Evolutionary conservation across 2,329 filamentous ascomycete genomes (phyloP).

Genomic region (Ceratocystis lukuohia): DNA sequence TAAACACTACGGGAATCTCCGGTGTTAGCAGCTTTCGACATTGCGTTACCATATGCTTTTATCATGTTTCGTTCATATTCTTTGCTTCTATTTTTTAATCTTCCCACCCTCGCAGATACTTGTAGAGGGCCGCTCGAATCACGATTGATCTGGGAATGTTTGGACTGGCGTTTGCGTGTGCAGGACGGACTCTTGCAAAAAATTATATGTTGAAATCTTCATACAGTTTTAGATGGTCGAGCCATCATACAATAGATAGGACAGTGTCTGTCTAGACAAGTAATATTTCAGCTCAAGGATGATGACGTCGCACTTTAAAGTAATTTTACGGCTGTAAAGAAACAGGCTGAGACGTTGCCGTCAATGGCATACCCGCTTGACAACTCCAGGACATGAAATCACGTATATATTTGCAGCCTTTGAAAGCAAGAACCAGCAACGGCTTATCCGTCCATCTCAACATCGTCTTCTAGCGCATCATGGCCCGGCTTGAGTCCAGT

Average conservation of each 20-base stretch:
- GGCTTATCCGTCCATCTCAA: slow-evolving; percentile 45
- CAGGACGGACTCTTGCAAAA: background rate
- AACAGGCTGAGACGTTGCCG: slow-evolving; percentile 1
- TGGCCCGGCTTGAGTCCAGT: slow-evolving; percentile 34
- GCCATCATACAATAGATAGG: background rate
- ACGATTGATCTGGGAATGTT: slow-evolving; percentile 1
- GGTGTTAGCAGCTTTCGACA: background rate
- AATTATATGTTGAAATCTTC: background rate
- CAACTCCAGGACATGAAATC: background rate
- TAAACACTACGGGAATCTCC: slow-evolving; percentile 25
- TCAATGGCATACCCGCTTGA: background rate
- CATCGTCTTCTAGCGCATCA: slow-evolving; percentile 30
- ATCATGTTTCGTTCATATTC: slow-evolving; percentile 6
- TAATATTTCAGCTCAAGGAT: background rate
- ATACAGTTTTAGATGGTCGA: background rate
- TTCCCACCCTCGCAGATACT: background rate
- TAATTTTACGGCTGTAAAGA: background rate
- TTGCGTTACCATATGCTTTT: slow-evolving; percentile 8
- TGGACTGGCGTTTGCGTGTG: slow-evolving; percentile 9
- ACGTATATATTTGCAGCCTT: background rate
- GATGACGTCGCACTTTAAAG: background rate
- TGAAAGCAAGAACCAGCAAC: slow-evolving; percentile 23
- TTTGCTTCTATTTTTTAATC: slow-evolving; percentile 9
- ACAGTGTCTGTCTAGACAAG: background rate
- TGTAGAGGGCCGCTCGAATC: background rate